Conservation (phyloP, 2,329 filamentous ascomycete species). For the Ophiostoma himal-ulmi region DNA sequence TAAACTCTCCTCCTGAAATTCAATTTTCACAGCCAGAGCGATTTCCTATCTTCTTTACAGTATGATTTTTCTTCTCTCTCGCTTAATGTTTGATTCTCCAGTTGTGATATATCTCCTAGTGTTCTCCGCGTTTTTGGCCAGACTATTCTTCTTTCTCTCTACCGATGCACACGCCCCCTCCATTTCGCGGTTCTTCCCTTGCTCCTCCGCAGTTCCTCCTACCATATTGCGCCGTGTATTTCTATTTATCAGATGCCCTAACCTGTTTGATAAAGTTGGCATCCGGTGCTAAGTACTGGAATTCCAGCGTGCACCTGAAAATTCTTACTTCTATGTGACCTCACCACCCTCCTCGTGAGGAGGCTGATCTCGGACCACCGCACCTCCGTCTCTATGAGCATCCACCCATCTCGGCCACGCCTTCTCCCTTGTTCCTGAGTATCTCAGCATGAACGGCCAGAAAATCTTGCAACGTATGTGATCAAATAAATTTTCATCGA, state of each 20-base stretch:
- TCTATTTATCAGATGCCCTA: not conserved
- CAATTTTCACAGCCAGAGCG: not conserved
- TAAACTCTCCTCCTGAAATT: not conserved
- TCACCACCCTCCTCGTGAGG: not conserved
- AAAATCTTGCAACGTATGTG: not conserved
- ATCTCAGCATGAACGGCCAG: not conserved
- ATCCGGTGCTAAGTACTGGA: not conserved
- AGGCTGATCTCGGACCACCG: not conserved
- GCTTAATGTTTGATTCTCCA: not conserved
- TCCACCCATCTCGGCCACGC: not conserved
- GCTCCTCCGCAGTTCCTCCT: not conserved
- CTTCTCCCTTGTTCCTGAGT: not conserved
- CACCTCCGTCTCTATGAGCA: not conserved
- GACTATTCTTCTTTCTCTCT: not conserved
- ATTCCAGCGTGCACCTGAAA: not conserved
- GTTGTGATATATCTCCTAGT: not conserved
- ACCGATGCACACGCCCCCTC: slow-evolving; percentile 11
- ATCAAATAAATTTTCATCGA: not conserved
- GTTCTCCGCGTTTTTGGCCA: not conserved
- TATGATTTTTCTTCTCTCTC: not conserved
- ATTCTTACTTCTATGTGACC: not conserved
- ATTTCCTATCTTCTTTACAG: not conserved
- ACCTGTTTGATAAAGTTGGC: not conserved
- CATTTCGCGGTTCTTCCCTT: not conserved
- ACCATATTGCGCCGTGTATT: not conserved